phyloP scores from a whole-genome alignment of 176 grass and related monocot species.

The Cenchrus purpureus region DNA sequence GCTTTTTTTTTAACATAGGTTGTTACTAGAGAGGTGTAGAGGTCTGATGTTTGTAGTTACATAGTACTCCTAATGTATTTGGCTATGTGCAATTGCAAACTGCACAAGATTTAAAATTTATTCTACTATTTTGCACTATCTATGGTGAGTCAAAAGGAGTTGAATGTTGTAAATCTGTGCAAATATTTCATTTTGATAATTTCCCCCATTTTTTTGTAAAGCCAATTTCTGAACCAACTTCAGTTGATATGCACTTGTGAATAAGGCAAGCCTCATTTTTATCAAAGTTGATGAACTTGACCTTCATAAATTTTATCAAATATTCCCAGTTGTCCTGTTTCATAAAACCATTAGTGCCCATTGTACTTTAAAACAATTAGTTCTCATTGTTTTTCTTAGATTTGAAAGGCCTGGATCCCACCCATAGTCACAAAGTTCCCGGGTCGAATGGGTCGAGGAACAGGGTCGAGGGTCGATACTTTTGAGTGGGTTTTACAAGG shows the following conservation, averaged over 20 bases:
- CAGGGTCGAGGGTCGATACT: too few relatives aligned
- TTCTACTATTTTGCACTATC: not conserved
- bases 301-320: not conserved
- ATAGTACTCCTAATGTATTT: not conserved
- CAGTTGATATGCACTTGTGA: not conserved
- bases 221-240: not conserved
- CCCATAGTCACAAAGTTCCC: too few relatives aligned
- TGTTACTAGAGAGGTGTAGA: not conserved
- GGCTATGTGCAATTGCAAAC: not conserved
- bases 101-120: not conserved
- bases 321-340: not conserved
- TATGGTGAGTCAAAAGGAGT: constrained; percentile 1
- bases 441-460: too few relatives aligned
- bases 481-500: too few relatives aligned
- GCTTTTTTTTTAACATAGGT: constrained; percentile 1
- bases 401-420: not conserved
- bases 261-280: not conserved
- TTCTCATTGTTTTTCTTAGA: not conserved
- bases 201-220: not conserved
- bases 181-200: not conserved
- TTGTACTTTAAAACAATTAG: constrained; percentile 2
- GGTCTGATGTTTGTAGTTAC: not conserved
- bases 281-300: not conserved
- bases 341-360: not conserved
- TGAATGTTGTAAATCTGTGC: not conserved